Conservation (phyloP, 306 rosid genomes). For the Castanopsis chinensis region DNA sequence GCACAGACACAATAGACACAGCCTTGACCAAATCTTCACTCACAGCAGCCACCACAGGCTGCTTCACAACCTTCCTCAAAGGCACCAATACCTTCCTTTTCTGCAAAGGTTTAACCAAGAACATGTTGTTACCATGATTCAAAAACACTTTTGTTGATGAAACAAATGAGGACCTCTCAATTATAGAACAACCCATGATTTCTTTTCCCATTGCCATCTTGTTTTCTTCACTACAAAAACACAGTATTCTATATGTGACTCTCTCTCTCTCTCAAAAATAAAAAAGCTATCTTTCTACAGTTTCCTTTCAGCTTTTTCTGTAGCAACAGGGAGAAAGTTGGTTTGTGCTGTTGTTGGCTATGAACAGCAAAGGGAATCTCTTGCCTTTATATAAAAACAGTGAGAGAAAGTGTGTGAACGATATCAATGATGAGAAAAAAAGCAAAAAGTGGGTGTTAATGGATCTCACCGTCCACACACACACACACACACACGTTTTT, state of each 20-base stretch:
- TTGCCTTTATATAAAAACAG: background rate
- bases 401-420: background rate
- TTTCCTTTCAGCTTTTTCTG: background rate
- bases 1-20: slow-evolving; percentile 9
- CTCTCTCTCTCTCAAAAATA: background rate
- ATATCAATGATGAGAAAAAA: too few species aligned
- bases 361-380: slow-evolving; percentile 14
- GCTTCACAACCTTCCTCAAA: slow-evolving; percentile 40
- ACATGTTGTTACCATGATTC: slow-evolving; percentile 3
- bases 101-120: slow-evolving; percentile 27
- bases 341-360: slow-evolving; percentile 2
- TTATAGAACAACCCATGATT: slow-evolving; percentile 42
- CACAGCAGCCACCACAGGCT: slow-evolving; percentile 65
- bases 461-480: slow-evolving; percentile 24
- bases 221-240: background rate
- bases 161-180: slow-evolving; percentile 42
- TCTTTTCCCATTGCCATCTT: slow-evolving; percentile 64
- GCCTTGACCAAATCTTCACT: slow-evolving; percentile 70
- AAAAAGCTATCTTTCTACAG: background rate
- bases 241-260: too few species aligned
- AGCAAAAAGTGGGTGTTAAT: slow-evolving; percentile 9
- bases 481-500: slow-evolving; percentile 28
- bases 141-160: slow-evolving; percentile 32
- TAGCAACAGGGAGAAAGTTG: background rate
- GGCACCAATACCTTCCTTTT: slow-evolving; percentile 26